phyloP scores from a whole-genome alignment of 2,329 filamentous ascomycete species.

The Nemania abortiva region DNA sequence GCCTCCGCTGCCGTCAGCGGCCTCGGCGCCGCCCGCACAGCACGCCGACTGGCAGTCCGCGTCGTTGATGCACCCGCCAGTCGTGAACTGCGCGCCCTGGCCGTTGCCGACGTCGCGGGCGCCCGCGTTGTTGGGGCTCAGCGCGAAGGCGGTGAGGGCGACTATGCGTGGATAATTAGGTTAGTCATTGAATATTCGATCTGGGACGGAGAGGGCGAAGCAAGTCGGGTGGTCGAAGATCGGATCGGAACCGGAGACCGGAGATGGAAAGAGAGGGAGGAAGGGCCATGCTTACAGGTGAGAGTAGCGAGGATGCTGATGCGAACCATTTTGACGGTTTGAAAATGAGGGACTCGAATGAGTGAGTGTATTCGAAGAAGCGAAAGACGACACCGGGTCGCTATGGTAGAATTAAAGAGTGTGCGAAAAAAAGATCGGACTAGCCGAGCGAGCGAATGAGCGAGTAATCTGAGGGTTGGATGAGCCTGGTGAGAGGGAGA shows the following conservation, averaged over 20 bases:
- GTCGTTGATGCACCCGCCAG: conserved; percentile 53
- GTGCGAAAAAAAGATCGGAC: conserved; percentile 21
- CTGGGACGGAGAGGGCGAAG: background rate
- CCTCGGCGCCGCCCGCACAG: conserved; percentile 49
- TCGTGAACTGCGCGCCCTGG: conserved; percentile 54
- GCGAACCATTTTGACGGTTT: conserved; percentile 52
- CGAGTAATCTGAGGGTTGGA: conserved; percentile 7
- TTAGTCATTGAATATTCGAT: conserved; percentile 26
- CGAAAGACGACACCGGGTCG: conserved; percentile 39
- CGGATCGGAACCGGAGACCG: background rate
- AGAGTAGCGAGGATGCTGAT: conserved; percentile 48
- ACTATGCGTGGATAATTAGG: conserved; percentile 42
- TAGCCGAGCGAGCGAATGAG: conserved; percentile 21
- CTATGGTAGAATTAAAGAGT: conserved; percentile 19
- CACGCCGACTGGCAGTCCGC: conserved; percentile 53
- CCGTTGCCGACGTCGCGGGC: conserved; percentile 53
- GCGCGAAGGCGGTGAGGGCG: conserved; percentile 48
- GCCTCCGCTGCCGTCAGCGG: conserved; percentile 44
- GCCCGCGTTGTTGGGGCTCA: conserved; percentile 53
- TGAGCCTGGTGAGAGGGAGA: conserved; percentile 14
- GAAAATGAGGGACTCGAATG: conserved; percentile 14
- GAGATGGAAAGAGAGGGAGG: background rate
- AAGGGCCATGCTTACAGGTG: conserved; percentile 46
- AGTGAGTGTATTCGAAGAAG: conserved; percentile 22
- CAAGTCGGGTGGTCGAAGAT: background rate